Base-by-base conservation (phyloP, 495 filamentous ascomycete genomes). In the Ramalina intermedia region DNA sequence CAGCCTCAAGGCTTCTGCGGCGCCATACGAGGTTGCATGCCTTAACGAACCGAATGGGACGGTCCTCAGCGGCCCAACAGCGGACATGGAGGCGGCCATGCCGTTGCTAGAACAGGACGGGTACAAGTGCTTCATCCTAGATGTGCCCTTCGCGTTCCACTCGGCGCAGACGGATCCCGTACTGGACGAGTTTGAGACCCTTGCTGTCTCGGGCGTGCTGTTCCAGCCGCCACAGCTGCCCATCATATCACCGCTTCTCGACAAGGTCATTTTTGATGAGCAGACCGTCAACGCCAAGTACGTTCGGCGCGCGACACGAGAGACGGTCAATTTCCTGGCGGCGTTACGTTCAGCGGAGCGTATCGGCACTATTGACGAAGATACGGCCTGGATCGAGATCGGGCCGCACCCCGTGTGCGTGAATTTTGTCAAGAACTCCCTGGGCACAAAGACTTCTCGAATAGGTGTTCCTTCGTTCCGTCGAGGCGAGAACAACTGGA, bases 1-100 rank as follows among this genome's bases (percentile, higher is more conserved):
- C 18, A 20, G 18, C 18, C 55, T 36, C 54, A 55, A 8, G 52
- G 59, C 36, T 36, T 70, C 2, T 58, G 56, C 12, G 61, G 55
- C 5, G 7, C 37, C 55, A 0, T 63, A 54, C 59, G 60, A 74
- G 18, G 56, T 83, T 41, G 71, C 78, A 14, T 86, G 81, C 61
- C 67, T 78, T 52, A 86, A 86, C 45, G 72, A 74, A 2, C 72
- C 70, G 0, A 55, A 64, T 14, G 78, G 80, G 47, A 81, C 75
- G 1, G 82, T 85, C 3, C 57, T 85, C 18, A 73, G 73, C 43
- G 80, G 80, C n/a, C 52, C 63, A 6, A 56, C 58, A 6, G 52
- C 57, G 0, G 64, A 76, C 2, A 63, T 71, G n/a, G 52, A 59
- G 4, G 36, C 24, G 4, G 37, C 59, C 6, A 1, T 8, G 0